Evolutionary conservation across 371 early-diverging fungal species (phyloP).

Genomic region (Mycotypha africana): DNA sequence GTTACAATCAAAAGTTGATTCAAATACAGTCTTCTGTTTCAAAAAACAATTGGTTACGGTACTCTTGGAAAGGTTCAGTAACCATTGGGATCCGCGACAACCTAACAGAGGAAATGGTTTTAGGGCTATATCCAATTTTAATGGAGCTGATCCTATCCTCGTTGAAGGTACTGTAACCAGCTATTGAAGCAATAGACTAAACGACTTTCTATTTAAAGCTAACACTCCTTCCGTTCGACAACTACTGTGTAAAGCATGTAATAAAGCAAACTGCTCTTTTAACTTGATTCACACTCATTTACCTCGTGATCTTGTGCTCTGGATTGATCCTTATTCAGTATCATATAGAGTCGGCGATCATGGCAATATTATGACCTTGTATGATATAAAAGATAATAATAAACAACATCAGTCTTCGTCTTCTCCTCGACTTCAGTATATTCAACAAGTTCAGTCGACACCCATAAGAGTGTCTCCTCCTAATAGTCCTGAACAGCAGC

Average conservation of each 20-base stretch:
- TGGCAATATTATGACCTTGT: slow-evolving; percentile 59
- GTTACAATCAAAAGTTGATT: slow-evolving; percentile 34
- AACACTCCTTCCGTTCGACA: no score
- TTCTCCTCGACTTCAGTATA: not conserved
- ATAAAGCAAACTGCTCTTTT: slow-evolving; percentile 26
- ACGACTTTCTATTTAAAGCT: not conserved
- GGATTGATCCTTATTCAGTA: slow-evolving; percentile 73
- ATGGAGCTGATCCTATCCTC: slow-evolving; percentile 55
- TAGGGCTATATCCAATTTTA: slow-evolving; percentile 66
- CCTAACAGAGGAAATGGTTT: slow-evolving; percentile 67
- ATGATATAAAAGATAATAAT: slow-evolving; percentile 55
- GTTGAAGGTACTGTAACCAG: slow-evolving; percentile 25
- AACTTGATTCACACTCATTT: slow-evolving; percentile 38
- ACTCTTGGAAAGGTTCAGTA: slow-evolving; percentile 34
- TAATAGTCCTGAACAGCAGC: slow-evolving; percentile 41
- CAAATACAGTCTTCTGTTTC: slow-evolving; percentile 24
- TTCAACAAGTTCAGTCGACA: slow-evolving; percentile 16
- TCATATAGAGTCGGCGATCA: slow-evolving; percentile 72
- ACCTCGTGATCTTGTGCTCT: slow-evolving; percentile 69
- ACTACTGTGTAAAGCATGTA: slow-evolving; percentile 53
- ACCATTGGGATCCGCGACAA: slow-evolving; percentile 67
- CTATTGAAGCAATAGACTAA: not conserved
- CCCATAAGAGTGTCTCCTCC: slow-evolving; percentile 51
- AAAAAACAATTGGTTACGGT: slow-evolving; percentile 28
- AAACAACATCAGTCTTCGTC: slow-evolving; percentile 12